Evolutionary conservation across 306 rosid genomes (phyloP).

Genomic region (Dicorynia guianensis): DNA sequence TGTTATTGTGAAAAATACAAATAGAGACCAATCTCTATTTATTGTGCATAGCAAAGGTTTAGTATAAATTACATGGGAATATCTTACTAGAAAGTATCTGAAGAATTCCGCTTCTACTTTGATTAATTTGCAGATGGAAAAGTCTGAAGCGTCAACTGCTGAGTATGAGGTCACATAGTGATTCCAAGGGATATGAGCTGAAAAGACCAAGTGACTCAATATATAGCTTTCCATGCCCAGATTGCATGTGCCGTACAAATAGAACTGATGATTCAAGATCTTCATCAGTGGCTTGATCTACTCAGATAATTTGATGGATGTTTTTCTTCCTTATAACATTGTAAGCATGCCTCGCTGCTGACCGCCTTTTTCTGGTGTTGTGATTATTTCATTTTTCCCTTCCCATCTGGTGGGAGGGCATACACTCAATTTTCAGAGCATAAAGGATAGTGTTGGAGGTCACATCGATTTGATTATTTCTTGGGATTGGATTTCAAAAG

Average conservation of each 20-base stretch:
- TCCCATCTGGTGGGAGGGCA: slow-evolving; percentile 51
- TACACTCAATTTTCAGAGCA: slow-evolving; percentile 46
- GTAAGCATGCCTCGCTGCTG: slow-evolving; percentile 49
- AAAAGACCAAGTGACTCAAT: slow-evolving; percentile 76
- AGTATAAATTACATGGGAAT: no score
- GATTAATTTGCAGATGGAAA: slow-evolving; percentile 65
- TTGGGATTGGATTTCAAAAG: slow-evolving; percentile 43
- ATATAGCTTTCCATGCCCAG: slow-evolving; percentile 84
- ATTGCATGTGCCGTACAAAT: slow-evolving; percentile 75
- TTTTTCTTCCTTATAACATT: slow-evolving; percentile 42
- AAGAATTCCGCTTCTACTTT: slow-evolving; percentile 8
- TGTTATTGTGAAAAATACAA: no score
- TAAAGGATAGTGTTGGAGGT: slow-evolving; percentile 47
- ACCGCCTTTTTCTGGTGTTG: slow-evolving; percentile 41
- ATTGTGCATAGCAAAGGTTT: no score
- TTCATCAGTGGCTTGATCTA: slow-evolving; percentile 46
- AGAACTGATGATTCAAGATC: slow-evolving; percentile 56
- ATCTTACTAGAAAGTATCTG: slow-evolving; percentile 9
- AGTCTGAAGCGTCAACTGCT: slow-evolving; percentile 71
- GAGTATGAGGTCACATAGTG: slow-evolving; percentile 71
- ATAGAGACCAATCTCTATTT: no score
- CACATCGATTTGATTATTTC: slow-evolving; percentile 47
- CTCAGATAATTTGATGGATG: slow-evolving; percentile 35
- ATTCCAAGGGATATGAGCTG: slow-evolving; percentile 75
- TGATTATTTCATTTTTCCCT: slow-evolving; percentile 60